These are phyloP conservation scores for Coemansia sp. DNA, from an alignment of 192 early-diverging fungal species.

Conservation along the genomic window DNA sequence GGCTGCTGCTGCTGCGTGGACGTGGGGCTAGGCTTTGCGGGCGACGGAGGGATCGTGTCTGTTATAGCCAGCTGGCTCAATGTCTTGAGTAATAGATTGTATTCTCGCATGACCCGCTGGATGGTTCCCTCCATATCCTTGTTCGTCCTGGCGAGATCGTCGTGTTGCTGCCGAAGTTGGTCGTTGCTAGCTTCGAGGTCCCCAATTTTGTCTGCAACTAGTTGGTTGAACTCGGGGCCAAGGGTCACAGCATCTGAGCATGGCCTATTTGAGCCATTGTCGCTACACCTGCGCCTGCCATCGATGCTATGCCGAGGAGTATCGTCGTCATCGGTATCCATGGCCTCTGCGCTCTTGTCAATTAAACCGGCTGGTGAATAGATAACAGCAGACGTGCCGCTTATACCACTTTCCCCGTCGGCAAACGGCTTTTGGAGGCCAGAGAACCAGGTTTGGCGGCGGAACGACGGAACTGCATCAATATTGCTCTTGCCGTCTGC, in stretches of 20 bases:
- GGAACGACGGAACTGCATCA: slow-evolving; percentile 10
- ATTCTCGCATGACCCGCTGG: slow-evolving; percentile 39
- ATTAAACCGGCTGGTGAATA: background rate
- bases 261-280: background rate
- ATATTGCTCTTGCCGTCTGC: slow-evolving; percentile 9
- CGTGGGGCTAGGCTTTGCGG: slow-evolving; percentile 12
- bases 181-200: slow-evolving; percentile 14
- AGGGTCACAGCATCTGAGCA: background rate
- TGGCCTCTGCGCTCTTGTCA: background rate
- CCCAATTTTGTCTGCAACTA: background rate
- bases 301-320: background rate
- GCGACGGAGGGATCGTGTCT: slow-evolving; percentile 36
- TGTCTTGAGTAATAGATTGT: slow-evolving; percentile 26
- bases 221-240: background rate
- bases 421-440: slow-evolving; percentile 31
- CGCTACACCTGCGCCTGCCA: background rate
- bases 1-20: slow-evolving; percentile 1
- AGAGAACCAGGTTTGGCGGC: slow-evolving; percentile 56
- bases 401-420: background rate
- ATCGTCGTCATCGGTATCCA: slow-evolving; percentile 23
- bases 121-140: slow-evolving; percentile 33
- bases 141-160: slow-evolving; percentile 15
- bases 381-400: background rate
- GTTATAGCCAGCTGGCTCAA: slow-evolving; percentile 39
- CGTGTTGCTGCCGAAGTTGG: slow-evolving; percentile 15